Evolutionary conservation across 1,284 basidiomycete species (phyloP).

Genomic region (Trametes hirsuta): DNA sequence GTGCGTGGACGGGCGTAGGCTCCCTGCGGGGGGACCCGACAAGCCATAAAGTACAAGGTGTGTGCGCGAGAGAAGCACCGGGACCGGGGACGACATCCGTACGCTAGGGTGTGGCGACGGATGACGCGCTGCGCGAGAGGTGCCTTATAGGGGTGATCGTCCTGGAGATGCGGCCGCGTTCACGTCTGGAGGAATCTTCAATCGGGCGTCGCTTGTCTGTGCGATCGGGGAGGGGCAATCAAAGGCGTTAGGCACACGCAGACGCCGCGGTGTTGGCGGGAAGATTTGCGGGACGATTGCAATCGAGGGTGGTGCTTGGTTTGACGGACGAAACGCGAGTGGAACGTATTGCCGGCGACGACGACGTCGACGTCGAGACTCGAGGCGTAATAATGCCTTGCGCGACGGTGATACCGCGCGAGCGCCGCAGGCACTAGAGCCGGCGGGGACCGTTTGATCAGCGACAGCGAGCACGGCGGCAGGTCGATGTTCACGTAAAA

Average conservation of each 20-base stretch:
- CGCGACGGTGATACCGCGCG: slow-evolving; percentile 8
- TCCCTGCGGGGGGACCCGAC: slow-evolving; percentile 16
- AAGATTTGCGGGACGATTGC: neutral
- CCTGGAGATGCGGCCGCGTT: slow-evolving; percentile 12
- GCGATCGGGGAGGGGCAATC: neutral
- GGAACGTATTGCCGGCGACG: neutral
- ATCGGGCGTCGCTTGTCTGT: neutral
- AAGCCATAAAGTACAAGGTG: slow-evolving; percentile 20
- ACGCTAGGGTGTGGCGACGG: slow-evolving; percentile 2
- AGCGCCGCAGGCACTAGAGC: neutral
- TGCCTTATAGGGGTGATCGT: slow-evolving; percentile 22
- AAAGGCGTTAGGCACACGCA: no score
- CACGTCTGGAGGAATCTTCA: neutral
- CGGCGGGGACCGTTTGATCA: neutral
- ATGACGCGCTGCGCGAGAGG: neutral
- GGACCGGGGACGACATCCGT: slow-evolving; percentile 23
- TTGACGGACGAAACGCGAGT: neutral
- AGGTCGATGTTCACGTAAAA: slow-evolving; percentile 15
- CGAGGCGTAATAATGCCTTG: neutral
- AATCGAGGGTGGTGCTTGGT: neutral
- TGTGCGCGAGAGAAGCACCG: slow-evolving; percentile 13
- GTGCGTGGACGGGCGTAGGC: slow-evolving; percentile 9
- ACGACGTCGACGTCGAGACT: neutral
- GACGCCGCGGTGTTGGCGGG: no score
- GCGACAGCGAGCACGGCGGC: neutral